A percentile compares a stretch with the other conserved stretches of the same genome.
phyloP scores from a whole-genome alignment of 164 flowering plant species.

The Platanus orientalis region DNA sequence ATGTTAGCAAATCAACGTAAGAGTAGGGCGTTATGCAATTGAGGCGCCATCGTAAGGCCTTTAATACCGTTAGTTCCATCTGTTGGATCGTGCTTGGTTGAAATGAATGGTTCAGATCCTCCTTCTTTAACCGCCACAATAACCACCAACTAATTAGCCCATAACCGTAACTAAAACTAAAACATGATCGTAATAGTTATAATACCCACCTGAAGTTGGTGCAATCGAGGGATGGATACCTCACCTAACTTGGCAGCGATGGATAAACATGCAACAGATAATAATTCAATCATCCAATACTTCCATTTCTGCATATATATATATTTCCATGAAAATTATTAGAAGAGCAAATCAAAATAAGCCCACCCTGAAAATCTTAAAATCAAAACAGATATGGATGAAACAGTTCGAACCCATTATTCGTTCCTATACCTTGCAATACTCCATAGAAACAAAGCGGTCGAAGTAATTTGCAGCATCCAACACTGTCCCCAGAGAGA shows the following conservation, averaged over 20 bases:
- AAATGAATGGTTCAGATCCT: slow-evolving; percentile 35
- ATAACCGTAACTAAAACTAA: not conserved
- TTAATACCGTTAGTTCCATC: slow-evolving; percentile 48
- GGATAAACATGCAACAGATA: slow-evolving; percentile 57
- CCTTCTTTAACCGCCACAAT: slow-evolving; percentile 28
- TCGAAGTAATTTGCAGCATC: slow-evolving; percentile 59
- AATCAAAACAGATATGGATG: too few relatives aligned
- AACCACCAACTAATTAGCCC: not conserved
- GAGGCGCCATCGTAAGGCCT: slow-evolving; percentile 48
- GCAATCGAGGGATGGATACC: slow-evolving; percentile 29
- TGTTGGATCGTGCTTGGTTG: slow-evolving; percentile 29
- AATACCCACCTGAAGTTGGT: slow-evolving; percentile 50
- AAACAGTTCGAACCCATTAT: too few relatives aligned
- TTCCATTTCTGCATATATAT: slow-evolving; percentile 35
- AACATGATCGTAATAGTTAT: not conserved
- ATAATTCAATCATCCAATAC: slow-evolving; percentile 44
- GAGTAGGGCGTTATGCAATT: slow-evolving; percentile 42
- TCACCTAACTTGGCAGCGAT: slow-evolving; percentile 57
- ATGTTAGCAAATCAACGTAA: slow-evolving; percentile 32
- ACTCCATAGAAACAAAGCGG: slow-evolving; percentile 44
- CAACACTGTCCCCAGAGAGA: slow-evolving; percentile 38
- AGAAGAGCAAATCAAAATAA: too few relatives aligned
- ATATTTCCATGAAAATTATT: not conserved
- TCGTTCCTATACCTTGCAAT: slow-evolving; percentile 27
- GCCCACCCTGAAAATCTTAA: too few relatives aligned